Conservation (phyloP, 140 eudicot genomes). For the Stevia rebaudiana region DNA sequence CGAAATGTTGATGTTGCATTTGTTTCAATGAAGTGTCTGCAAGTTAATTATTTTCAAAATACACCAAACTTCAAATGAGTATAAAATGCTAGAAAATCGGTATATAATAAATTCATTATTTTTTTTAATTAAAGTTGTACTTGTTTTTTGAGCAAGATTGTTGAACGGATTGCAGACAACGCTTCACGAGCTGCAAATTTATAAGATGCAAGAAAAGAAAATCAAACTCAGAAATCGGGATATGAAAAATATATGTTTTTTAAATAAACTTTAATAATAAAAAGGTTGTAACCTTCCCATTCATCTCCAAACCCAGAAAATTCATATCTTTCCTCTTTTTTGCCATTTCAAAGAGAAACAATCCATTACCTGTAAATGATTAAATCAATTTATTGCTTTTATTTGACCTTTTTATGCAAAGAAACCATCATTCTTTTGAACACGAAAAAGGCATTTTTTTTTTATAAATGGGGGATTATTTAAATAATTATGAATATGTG, state of each 20-base stretch:
- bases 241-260: background rate
- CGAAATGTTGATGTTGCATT: conserved; percentile 86
- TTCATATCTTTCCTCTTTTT: conserved; percentile 58
- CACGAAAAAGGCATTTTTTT: background rate
- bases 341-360: conserved; percentile 72
- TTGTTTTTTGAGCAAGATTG: conserved; percentile 42
- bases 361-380: conserved; percentile 62
- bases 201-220: background rate
- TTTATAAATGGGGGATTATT: background rate
- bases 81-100: background rate
- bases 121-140: conserved; percentile 33
- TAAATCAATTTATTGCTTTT: no score
- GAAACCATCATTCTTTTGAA: background rate
- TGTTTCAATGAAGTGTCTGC: conserved; percentile 71
- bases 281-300: conserved; percentile 46
- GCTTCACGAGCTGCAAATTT: conserved; percentile 64
- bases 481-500: background rate
- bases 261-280: background rate
- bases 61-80: background rate
- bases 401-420: background rate
- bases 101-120: background rate
- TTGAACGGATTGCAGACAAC: conserved; percentile 47
- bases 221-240: conserved; percentile 21
- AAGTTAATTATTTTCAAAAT: conserved; percentile 10
- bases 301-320: conserved; percentile 80